These are phyloP conservation scores for Penicillium sp. DNA, from an alignment of 2,329 filamentous ascomycete species.

Conservation along the genomic window DNA sequence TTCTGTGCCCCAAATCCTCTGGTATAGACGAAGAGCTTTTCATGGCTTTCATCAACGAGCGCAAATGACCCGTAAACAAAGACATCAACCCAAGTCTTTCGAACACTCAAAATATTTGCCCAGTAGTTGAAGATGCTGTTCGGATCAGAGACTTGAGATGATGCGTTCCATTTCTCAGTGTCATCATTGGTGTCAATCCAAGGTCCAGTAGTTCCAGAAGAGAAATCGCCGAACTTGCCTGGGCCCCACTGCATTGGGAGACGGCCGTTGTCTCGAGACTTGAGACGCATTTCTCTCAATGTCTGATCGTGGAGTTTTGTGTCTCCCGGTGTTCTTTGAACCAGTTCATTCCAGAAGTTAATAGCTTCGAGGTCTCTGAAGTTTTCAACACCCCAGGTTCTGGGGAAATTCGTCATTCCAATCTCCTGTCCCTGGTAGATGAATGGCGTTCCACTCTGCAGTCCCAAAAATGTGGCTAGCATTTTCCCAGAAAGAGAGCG, in stretches of 20 bases:
- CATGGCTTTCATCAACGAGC: neutral
- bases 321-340: neutral
- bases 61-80: neutral
- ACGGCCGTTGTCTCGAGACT: slow-evolving; percentile 5
- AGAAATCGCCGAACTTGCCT: neutral
- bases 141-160: neutral
- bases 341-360: slow-evolving; percentile 1
- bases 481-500: slow-evolving; percentile 39
- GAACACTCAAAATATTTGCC: neutral
- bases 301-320: neutral
- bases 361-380: slow-evolving; percentile 2
- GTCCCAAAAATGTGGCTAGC: slow-evolving; percentile 52
- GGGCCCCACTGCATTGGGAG: slow-evolving; percentile 6
- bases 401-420: slow-evolving; percentile 4
- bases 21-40: neutral
- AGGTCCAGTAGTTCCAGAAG: neutral
- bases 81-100: neutral
- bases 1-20: neutral
- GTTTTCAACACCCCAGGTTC: neutral
- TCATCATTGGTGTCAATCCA: neutral
- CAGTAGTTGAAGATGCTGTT: neutral
- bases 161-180: neutral
- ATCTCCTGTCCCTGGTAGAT: slow-evolving; percentile 15
- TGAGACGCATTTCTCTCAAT: neutral
- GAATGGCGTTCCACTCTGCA: slow-evolving; percentile 39